These are phyloP conservation scores for Quercus lobata DNA, from an alignment of 331 rosid species.

Conservation along the genomic window DNA sequence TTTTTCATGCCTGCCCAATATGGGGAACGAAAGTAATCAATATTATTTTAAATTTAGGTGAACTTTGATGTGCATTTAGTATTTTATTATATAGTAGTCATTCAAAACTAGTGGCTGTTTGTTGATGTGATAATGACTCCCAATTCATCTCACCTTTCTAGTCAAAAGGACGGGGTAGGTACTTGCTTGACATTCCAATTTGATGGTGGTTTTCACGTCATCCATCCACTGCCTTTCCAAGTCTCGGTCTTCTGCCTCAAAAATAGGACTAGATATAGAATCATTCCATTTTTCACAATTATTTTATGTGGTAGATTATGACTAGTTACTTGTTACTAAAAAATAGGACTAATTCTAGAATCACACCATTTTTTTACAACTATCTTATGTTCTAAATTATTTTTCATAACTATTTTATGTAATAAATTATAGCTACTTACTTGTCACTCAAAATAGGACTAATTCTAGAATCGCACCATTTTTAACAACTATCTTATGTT, in stretches of 20 bases:
- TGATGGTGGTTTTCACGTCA: slow-evolving; percentile 43
- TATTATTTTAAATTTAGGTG: neutral
- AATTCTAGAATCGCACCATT: too few relatives aligned
- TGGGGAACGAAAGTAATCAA: neutral
- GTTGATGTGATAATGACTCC: slow-evolving; percentile 18
- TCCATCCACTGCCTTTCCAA: slow-evolving; percentile 30
- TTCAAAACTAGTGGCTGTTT: slow-evolving; percentile 12
- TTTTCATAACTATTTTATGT: too few relatives aligned
- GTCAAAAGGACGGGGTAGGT: slow-evolving; percentile 30
- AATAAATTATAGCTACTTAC: too few relatives aligned
- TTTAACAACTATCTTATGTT: too few relatives aligned
- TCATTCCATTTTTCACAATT: too few relatives aligned
- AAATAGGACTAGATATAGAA: too few relatives aligned
- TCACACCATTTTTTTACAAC: too few relatives aligned
- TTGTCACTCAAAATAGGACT: too few relatives aligned
- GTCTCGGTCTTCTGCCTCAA: neutral
- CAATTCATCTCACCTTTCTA: slow-evolving; percentile 17
- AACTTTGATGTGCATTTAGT: neutral
- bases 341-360: too few relatives aligned
- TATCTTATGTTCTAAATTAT: too few relatives aligned
- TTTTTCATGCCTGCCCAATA: neutral
- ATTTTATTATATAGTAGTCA: neutral
- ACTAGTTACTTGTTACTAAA: accelerated
- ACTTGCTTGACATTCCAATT: slow-evolving; percentile 39
- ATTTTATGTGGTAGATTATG: too few relatives aligned